Percentiles rank a stretch among this genome's conserved stretches.
Evolutionary conservation across 257 asterid species (phyloP).

Genomic region (Solanum pimpinellifolium): DNA sequence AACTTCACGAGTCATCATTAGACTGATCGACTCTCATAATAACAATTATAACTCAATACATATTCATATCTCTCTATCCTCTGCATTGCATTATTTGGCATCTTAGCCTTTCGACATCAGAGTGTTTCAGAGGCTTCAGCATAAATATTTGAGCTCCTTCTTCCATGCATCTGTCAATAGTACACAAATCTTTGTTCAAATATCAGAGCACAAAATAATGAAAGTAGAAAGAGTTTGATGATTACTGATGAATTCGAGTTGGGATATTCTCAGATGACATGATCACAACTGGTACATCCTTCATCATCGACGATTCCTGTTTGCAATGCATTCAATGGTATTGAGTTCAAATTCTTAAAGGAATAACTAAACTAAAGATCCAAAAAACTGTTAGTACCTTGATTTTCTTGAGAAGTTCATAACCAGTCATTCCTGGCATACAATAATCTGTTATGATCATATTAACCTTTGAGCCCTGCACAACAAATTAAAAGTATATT

Average conservation of each 20-base stretch:
- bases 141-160: conserved; percentile 62
- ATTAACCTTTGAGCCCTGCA: conserved; percentile 36
- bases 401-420: conserved; percentile 50
- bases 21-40: neutral
- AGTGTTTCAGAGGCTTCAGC: conserved; percentile 48
- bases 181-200: neutral
- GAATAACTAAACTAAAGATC: neutral
- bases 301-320: conserved; percentile 43
- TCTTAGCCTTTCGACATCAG: conserved; percentile 38
- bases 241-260: conserved; percentile 43
- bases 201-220: neutral
- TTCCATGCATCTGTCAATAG: conserved; percentile 28
- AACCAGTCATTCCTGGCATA: conserved; percentile 69
- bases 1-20: neutral
- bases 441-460: conserved; percentile 59
- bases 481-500: neutral
- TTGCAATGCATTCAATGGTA: neutral
- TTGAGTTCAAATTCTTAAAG: neutral
- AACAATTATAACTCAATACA: neutral
- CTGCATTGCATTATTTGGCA: conserved; percentile 28
- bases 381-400: conserved; percentile 18
- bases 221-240: neutral
- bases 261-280: conserved; percentile 60
- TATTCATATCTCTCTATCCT: neutral
- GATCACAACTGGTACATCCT: conserved; percentile 52